These are phyloP conservation scores for Carex sylvatica DNA, from an alignment of 202 grass and related monocot genomes.

Conservation along the genomic window DNA sequence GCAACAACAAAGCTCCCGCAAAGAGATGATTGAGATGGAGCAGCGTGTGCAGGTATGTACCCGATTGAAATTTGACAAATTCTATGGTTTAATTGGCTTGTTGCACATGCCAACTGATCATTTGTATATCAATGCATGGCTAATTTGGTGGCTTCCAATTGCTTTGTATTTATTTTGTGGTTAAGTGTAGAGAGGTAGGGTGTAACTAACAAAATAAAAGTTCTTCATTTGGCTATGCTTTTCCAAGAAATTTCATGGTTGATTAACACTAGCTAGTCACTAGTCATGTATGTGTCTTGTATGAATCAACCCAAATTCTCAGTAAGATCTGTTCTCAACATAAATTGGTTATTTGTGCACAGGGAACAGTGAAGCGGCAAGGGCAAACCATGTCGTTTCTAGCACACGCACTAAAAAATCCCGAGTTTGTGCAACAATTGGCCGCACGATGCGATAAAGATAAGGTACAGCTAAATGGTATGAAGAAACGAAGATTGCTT, in stretches of 20 bases:
- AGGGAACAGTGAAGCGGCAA: slow-evolving; percentile 53
- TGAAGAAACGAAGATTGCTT: slow-evolving; percentile 47
- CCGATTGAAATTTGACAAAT: neutral
- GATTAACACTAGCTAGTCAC: neutral
- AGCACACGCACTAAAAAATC: slow-evolving; percentile 46
- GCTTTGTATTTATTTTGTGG: neutral
- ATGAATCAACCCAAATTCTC: neutral
- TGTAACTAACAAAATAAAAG: neutral
- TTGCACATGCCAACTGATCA: neutral
- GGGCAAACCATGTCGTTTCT: slow-evolving; percentile 63
- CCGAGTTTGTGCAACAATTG: slow-evolving; percentile 31
- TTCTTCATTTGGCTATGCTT: neutral
- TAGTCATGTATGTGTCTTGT: neutral
- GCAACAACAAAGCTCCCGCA: slow-evolving; percentile 44
- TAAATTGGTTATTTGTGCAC: neutral
- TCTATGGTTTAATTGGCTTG: slow-evolving; percentile 3
- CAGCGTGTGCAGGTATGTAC: slow-evolving; percentile 34
- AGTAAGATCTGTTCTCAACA: neutral
- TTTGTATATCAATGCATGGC: no score
- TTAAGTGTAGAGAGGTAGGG: neutral
- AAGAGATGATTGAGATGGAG: slow-evolving; percentile 51
- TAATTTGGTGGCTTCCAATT: neutral
- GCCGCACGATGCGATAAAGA: neutral
- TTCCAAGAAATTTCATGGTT: neutral
- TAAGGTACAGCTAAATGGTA: neutral